Base-by-base conservation (phyloP, 2,329 filamentous ascomycete species). In the Remersonia thermophila region DNA sequence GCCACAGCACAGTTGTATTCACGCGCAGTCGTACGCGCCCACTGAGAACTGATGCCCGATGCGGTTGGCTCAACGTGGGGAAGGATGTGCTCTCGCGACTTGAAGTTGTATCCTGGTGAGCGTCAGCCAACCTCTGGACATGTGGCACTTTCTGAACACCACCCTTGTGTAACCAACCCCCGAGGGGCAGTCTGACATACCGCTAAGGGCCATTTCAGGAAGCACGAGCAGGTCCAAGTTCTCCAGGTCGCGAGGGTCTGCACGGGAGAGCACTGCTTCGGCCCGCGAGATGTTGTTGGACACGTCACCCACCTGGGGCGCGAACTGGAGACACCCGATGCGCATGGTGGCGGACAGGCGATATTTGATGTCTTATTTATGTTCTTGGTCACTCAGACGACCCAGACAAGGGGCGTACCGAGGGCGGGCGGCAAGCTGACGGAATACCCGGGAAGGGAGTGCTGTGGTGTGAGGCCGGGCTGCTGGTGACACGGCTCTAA, bases 141-240 rank as follows among this genome's bases (percentile, higher is more conserved):
- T n/a, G n/a, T n/a, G n/a, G n/a, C n/a, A n/a, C n/a, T n/a, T n/a
- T n/a, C n/a, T n/a, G n/a, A n/a, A n/a, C n/a, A n/a, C n/a, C n/a
- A n/a, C n/a, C n/a, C n/a, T n/a, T n/a, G n/a, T n/a, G n/a, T n/a
- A n/a, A n/a, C n/a, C n/a, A n/a, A n/a, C n/a, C n/a, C n/a, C n/a
- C n/a, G n/a, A n/a, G n/a, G 20, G 20, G 9, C 5, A 23, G 9
- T 5, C 30, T 29, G 27, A 48, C 61, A 47, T 58, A 82, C 79
- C 80, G 40, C 75, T 69, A 50, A 89, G 85, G 1, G 83, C 80
- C 58, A 91, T 61, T 53, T 91, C 83, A 0, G 83, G 82, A 0
- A 89, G 59, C 0, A 89, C 73, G 0, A 91, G 62, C 17, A 87
- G 65, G 51, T 85, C 80, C 3, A 87, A 29, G 14, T 68, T 61